A percentile compares a stretch with the other conserved stretches of the same genome.
These are phyloP conservation scores for Grosmannia serpens DNA, from an alignment of 2,329 filamentous ascomycete species.

Conservation along the genomic window DNA sequence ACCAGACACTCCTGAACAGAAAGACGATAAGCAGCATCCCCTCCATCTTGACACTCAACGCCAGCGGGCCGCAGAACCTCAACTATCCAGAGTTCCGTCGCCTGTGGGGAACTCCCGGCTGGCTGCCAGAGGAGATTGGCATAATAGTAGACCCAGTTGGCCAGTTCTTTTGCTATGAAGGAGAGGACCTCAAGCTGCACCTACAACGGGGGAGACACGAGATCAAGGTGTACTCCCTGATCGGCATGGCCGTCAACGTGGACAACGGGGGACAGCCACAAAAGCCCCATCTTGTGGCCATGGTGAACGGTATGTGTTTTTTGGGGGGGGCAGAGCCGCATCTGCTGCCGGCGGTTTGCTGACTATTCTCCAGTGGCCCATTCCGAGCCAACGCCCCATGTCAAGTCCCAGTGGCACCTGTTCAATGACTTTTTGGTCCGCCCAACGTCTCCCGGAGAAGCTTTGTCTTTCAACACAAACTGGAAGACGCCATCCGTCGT, in stretches of 20 bases:
- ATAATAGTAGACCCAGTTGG: slow-evolving; percentile 71
- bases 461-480: slow-evolving; percentile 73
- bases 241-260: slow-evolving; percentile 83
- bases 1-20: slow-evolving; percentile 75
- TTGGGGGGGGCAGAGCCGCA: not conserved
- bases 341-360: not conserved
- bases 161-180: slow-evolving; percentile 93
- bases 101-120: slow-evolving; percentile 81
- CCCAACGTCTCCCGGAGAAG: slow-evolving; percentile 63
- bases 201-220: slow-evolving; percentile 68
- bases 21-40: slow-evolving; percentile 78
- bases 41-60: slow-evolving; percentile 79
- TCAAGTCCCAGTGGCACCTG: slow-evolving; percentile 73
- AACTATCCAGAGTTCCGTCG: slow-evolving; percentile 60
- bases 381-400: slow-evolving; percentile 45
- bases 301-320: slow-evolving; percentile 62
- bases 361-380: slow-evolving; percentile 42
- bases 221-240: slow-evolving; percentile 80
- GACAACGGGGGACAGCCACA: slow-evolving; percentile 67
- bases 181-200: slow-evolving; percentile 73
- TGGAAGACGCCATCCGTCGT: slow-evolving; percentile 93
- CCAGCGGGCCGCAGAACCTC: slow-evolving; percentile 39
- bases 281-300: slow-evolving; percentile 81
- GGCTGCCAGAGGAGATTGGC: slow-evolving; percentile 88
- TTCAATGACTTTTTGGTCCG: slow-evolving; percentile 96